phyloP scores from a whole-genome alignment of 2,329 filamentous ascomycete genomes.

The Beauveria scarabaeidicola region DNA sequence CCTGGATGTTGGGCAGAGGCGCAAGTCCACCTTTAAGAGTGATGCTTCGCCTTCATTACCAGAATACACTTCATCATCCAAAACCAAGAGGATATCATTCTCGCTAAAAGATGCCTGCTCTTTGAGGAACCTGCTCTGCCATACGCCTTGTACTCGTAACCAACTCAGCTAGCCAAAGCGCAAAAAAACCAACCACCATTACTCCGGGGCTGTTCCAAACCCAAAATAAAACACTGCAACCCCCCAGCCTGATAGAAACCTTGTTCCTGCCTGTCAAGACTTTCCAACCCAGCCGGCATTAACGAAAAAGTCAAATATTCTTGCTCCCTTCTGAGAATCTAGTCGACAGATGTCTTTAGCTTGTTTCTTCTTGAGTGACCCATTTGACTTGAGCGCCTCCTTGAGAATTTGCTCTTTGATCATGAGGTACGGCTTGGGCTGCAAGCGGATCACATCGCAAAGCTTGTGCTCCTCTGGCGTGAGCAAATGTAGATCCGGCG shows the following conservation, averaged over 20 bases:
- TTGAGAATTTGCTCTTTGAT: slow-evolving; percentile 91
- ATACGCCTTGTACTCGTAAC: neutral
- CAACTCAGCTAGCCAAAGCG: neutral
- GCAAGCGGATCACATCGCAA: slow-evolving; percentile 73
- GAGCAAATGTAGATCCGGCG: slow-evolving; percentile 76
- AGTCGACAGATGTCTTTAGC: slow-evolving; percentile 78
- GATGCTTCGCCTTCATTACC: neutral
- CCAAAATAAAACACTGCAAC: neutral
- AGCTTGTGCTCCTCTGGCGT: slow-evolving; percentile 77
- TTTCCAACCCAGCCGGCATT: slow-evolving; percentile 88
- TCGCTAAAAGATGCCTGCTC: slow-evolving; percentile 5
- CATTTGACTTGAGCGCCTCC: slow-evolving; percentile 83
- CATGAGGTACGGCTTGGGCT: slow-evolving; percentile 90
- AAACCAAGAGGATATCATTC: slow-evolving; percentile 12
- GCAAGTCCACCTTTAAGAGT: neutral
- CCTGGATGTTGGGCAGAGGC: no score
- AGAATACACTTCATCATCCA: neutral
- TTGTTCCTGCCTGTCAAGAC: slow-evolving; percentile 37
- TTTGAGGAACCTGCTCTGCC: neutral
- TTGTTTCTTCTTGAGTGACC: slow-evolving; percentile 86
- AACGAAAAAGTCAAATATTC: slow-evolving; percentile 92
- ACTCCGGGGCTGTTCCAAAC: neutral
- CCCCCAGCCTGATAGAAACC: neutral
- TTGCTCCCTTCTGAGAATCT: slow-evolving; percentile 74
- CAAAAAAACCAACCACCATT: neutral